Evolutionary conservation across 371 early-diverging fungal species (phyloP).

Genomic region (Actinomucor elegans): DNA sequence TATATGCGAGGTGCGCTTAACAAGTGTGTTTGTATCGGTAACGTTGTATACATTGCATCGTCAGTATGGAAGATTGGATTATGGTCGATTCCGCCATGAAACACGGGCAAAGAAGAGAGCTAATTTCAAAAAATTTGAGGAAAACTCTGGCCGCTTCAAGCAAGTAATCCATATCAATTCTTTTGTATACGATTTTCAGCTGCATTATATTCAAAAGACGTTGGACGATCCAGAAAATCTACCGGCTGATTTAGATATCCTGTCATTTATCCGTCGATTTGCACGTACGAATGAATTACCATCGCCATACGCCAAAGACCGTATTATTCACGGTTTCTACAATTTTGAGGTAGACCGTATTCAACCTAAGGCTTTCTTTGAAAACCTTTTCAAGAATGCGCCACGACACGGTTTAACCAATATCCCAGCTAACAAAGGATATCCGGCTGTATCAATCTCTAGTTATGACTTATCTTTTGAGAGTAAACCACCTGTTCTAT

Average conservation of each 20-base stretch:
- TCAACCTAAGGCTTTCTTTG: conserved; percentile 52
- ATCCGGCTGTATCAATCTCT: conserved; percentile 29
- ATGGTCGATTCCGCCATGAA: conserved; percentile 34
- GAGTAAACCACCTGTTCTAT: not conserved
- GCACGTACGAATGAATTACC: conserved; percentile 54
- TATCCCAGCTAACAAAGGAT: conserved; percentile 13
- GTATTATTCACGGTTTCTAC: conserved; percentile 58
- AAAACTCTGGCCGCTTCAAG: conserved; percentile 66
- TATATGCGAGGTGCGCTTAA: conserved; percentile 73
- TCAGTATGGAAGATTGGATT: conserved; percentile 51
- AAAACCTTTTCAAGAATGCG: conserved; percentile 71
- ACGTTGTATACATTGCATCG: conserved; percentile 72
- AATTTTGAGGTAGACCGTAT: conserved; percentile 34
- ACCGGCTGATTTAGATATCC: conserved; percentile 44
- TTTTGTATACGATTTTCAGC: conserved; percentile 82
- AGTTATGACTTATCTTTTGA: conserved; percentile 32
- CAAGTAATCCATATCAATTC: conserved; percentile 77
- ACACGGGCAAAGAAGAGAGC: conserved; percentile 14
- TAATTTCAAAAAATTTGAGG: conserved; percentile 59
- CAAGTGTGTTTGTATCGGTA: conserved; percentile 69
- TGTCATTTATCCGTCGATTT: conserved; percentile 62
- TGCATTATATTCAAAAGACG: conserved; percentile 62
- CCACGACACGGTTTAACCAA: conserved; percentile 60
- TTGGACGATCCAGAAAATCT: conserved; percentile 36
- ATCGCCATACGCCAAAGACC: conserved; percentile 62